phyloP scores from a whole-genome alignment of 2,329 filamentous ascomycete species.

The Trichoderma simmonsii region DNA sequence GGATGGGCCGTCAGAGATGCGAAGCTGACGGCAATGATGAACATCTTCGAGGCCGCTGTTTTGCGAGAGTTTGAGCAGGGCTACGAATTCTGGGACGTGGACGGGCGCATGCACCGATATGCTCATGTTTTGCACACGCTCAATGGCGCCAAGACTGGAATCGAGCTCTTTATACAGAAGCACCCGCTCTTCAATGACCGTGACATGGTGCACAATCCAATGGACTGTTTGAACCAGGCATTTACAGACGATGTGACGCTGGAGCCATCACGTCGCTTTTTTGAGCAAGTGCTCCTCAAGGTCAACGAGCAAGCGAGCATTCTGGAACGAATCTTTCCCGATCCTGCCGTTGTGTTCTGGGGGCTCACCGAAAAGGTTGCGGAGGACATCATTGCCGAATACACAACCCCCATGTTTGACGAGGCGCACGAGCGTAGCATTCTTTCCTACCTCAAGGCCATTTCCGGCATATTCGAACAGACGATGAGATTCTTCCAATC shows the following conservation, averaged over 20 bases:
- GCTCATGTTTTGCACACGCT: conserved; percentile 79
- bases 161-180: conserved; percentile 85
- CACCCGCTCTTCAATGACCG: conserved; percentile 78
- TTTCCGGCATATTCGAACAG: conserved; percentile 86
- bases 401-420: conserved; percentile 80
- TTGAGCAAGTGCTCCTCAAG: conserved; percentile 68
- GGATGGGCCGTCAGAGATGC: conserved; percentile 70
- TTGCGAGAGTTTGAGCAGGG: conserved; percentile 90
- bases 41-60: conserved; percentile 86
- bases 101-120: conserved; percentile 85
- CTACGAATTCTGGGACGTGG: conserved; percentile 83
- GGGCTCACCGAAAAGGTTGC: conserved; percentile 77
- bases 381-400: conserved; percentile 82
- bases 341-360: conserved; percentile 67
- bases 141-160: conserved; percentile 73
- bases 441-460: conserved; percentile 76
- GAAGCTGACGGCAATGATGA: conserved; percentile 69
- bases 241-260: conserved; percentile 67
- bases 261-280: conserved; percentile 77
- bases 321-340: conserved; percentile 79
- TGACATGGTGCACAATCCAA: conserved; percentile 63
- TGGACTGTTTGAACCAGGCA: conserved; percentile 75
- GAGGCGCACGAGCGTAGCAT: conserved; percentile 76
- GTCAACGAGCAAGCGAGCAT: conserved; percentile 79
- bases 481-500: conserved; percentile 72